phyloP scores from a whole-genome alignment of 2,329 filamentous ascomycete species.

The Fusarium abutilonis region DNA sequence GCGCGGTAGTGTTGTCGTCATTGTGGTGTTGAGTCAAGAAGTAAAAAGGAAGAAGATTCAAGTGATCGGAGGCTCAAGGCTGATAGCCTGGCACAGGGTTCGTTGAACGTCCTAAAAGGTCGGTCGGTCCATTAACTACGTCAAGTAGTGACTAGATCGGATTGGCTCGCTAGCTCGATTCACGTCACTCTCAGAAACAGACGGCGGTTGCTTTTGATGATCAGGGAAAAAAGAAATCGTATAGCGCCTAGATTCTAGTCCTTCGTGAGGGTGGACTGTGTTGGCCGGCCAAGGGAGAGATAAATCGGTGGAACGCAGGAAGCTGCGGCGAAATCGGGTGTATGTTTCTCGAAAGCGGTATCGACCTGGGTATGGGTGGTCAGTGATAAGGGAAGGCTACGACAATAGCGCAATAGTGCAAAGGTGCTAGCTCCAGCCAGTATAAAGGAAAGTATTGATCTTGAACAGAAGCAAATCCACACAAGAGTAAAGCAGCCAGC shows the following conservation, averaged over 20 bases:
- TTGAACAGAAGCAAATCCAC: conserved; percentile 20
- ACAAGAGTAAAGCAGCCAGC: conserved; percentile 27
- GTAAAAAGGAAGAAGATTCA: conserved; percentile 19
- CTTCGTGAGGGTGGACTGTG: conserved; percentile 23
- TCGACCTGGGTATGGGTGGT: conserved; percentile 36
- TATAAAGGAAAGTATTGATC: conserved; percentile 20
- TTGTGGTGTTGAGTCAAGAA: conserved; percentile 25
- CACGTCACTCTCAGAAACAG: conserved; percentile 19
- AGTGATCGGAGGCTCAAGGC: conserved; percentile 32
- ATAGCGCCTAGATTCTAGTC: conserved; percentile 20
- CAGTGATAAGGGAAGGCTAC: conserved; percentile 31
- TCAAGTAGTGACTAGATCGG: conserved; percentile 12
- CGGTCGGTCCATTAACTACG: conserved; percentile 47
- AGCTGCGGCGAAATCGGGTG: conserved; percentile 24
- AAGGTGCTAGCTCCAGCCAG: conserved; percentile 20
- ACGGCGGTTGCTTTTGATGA: conserved; percentile 5
- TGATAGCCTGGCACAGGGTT: conserved; percentile 38
- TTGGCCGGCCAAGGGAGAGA: conserved; percentile 36
- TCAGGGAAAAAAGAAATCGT: conserved; percentile 15
- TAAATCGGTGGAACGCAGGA: conserved; percentile 37
- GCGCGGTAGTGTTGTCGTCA: conserved; percentile 70
- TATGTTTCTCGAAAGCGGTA: conserved; percentile 28
- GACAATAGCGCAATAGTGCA: conserved; percentile 25
- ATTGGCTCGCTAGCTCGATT: conserved; percentile 31
- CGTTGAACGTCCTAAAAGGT: conserved; percentile 33